Conservation (phyloP, 129 eudicot genomes). For the Flaveria robusta region DNA sequence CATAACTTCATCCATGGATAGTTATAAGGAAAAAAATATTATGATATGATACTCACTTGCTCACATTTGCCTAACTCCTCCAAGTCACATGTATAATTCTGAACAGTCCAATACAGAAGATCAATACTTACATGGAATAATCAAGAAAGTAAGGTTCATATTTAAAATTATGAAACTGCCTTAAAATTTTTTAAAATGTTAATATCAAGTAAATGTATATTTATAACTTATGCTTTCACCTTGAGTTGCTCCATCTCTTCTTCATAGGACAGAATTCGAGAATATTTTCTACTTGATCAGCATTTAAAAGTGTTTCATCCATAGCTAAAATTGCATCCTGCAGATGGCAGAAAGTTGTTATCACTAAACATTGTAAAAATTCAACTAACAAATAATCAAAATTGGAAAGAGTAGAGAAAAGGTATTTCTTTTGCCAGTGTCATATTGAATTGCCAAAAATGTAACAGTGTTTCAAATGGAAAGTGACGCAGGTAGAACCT, state of each 20-base stretch:
- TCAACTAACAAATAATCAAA: background rate
- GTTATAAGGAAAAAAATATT: background rate
- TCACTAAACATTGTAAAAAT: conserved; percentile 5
- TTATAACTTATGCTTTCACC: conserved; percentile 40
- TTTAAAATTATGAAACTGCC: background rate
- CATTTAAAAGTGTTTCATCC: conserved; percentile 66
- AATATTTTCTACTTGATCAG: conserved; percentile 73
- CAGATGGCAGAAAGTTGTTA: background rate
- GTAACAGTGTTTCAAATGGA: too few species aligned
- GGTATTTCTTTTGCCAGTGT: too few species aligned
- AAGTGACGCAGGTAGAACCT: too few species aligned
- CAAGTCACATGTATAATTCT: conserved; percentile 65
- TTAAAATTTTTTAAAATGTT: conserved; percentile 4
- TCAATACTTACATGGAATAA: conserved; percentile 26
- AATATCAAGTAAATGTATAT: background rate
- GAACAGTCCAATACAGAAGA: conserved; percentile 31
- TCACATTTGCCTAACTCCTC: conserved; percentile 66
- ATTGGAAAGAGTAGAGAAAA: background rate
- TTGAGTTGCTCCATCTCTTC: conserved; percentile 83
- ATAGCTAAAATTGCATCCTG: conserved; percentile 77
- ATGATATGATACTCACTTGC: conserved; percentile 45
- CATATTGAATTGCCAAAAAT: background rate
- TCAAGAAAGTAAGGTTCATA: background rate
- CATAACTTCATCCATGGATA: too few species aligned
- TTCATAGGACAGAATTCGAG: conserved; percentile 74